Base-by-base conservation (phyloP, 805 yeast species). In the Saccharomycopsis fodiens region DNA sequence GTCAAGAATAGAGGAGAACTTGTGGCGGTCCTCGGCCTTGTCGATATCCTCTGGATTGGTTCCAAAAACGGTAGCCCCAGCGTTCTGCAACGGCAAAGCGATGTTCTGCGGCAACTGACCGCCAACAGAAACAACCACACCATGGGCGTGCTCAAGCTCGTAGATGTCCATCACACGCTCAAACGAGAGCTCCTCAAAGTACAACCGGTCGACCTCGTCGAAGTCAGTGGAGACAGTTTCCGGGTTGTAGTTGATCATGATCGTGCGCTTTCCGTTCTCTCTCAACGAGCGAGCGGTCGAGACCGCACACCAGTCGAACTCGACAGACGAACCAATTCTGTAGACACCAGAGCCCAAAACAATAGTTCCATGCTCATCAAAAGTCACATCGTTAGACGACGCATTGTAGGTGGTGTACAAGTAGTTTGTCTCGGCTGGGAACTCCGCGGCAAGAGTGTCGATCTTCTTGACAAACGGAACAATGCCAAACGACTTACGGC, bases 271-370 rank as follows among this genome's bases (percentile, higher is more conserved):
- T 53, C 95, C 95, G 46, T 78, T 72, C 44, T 78, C 83, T 65
- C 98, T 80, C 58, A 91, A 78, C 37, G 97, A 88, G 63, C 97
- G 81, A 46, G 95, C 96, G 48, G 98, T 85, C 53, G 93, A 78
- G 53, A 91, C 98, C 46, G 97, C 98, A 74, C 98, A 91, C 98
- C 98, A 91, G 67, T 91, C 98, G 59, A 91, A 91, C 70, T 93
- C 98, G 45, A 91, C 98, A 27, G 97, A 88, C 1, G 97, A 89
- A 49, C 98, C 98, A 64, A 91, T 91, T 67, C 98, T 79, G 77
- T 91, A 91, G 42, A 93, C 98, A 72, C 98, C 97, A n/a, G 97
- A 88, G 45, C 97, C 98, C 57, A 91, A 74, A 35, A 91, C 97
- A 78, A 93, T 71, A 51, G 93, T 83, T 60, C 97, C 97, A 55